phyloP scores from a whole-genome alignment of 2,329 filamentous ascomycete genomes.

The Pseudogymnoascus sp. region DNA sequence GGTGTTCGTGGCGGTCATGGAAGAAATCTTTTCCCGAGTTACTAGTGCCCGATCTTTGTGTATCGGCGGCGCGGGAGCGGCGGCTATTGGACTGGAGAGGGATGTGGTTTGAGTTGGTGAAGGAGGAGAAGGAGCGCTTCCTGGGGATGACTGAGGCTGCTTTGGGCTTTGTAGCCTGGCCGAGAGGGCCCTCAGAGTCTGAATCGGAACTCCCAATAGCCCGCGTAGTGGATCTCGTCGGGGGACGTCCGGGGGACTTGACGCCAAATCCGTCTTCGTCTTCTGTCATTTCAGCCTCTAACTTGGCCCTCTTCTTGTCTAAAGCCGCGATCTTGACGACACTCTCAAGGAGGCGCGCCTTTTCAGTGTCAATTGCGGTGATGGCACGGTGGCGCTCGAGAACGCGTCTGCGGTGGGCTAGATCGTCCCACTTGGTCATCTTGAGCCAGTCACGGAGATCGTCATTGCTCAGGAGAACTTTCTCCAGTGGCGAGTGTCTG shows the following conservation, averaged over 20 bases:
- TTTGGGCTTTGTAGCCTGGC: too few relatives aligned
- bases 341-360: conserved; percentile 11
- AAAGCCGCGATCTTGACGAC: neutral
- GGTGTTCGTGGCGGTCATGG: neutral
- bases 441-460: conserved; percentile 31
- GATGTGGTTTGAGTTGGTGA: neutral
- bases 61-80: neutral
- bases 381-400: conserved; percentile 22
- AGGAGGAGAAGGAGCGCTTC: neutral
- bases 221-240: neutral
- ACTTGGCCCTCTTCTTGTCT: conserved; percentile 12
- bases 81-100: neutral
- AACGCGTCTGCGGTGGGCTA: conserved; percentile 26
- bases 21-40: neutral
- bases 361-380: conserved; percentile 27
- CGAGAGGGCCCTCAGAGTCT: neutral
- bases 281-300: conserved; percentile 24
- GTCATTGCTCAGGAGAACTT: conserved; percentile 21
- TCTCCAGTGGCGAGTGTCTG: conserved; percentile 11
- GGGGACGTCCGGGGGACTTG: too few relatives aligned
- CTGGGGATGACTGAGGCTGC: neutral
- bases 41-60: neutral
- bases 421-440: conserved; percentile 29
- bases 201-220: neutral
- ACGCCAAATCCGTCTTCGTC: conserved; percentile 13